Conservation (phyloP, 495 filamentous ascomycete species). For the Durotheca rogersii region DNA sequence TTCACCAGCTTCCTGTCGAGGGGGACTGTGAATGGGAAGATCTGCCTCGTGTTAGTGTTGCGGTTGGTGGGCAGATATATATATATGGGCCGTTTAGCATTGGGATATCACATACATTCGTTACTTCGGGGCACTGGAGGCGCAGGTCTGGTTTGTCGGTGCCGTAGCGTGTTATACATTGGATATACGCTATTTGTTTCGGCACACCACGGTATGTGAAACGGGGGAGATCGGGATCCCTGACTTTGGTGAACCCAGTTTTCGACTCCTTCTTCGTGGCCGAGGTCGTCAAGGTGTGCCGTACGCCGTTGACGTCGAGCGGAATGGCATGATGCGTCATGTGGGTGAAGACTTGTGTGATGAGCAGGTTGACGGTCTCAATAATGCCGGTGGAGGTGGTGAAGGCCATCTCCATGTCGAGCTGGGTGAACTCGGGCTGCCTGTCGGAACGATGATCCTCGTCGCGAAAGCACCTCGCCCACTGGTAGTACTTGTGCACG, state of each 20-base stretch:
- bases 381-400: slow-evolving; percentile 52
- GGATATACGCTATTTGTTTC: slow-evolving; percentile 47
- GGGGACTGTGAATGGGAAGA: no score
- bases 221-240: no score
- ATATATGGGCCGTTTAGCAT: no score
- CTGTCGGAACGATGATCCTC: slow-evolving; percentile 91
- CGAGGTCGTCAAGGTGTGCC: slow-evolving; percentile 10
- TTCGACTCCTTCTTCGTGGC: no score
- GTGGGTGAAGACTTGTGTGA: no score
- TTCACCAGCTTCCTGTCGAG: no score
- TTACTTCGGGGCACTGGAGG: slow-evolving; percentile 33
- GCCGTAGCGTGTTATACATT: slow-evolving; percentile 75
- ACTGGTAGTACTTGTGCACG: slow-evolving; percentile 79
- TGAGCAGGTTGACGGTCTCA: no score
- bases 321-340: neutral
- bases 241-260: no score
- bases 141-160: slow-evolving; percentile 91
- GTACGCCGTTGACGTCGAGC: slow-evolving; percentile 6
- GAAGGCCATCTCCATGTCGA: slow-evolving; percentile 93
- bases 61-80: no score
- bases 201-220: slow-evolving; percentile 2
- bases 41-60: slow-evolving; percentile 53
- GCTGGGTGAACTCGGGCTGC: slow-evolving; percentile 97
- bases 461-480: slow-evolving; percentile 93
- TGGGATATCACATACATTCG: slow-evolving; percentile 41